Base-by-base conservation (phyloP, 1,139 yeast genomes). In the Kurtzmaniella quercitrusa region DNA sequence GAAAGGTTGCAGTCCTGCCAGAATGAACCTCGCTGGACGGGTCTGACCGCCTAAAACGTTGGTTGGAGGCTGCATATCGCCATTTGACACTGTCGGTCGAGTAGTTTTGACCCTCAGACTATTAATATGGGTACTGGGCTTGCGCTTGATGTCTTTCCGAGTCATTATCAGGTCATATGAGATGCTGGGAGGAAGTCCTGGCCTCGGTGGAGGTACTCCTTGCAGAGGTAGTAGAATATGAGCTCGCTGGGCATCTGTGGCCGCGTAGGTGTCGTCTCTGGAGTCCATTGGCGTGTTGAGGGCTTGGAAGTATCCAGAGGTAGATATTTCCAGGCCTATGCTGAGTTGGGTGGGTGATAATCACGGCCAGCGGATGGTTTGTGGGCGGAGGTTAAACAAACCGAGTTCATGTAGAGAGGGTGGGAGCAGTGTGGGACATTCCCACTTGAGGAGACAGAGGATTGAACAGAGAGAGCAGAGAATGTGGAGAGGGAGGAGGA, bases 41-140 rank as follows among this genome's bases (percentile, higher is more conserved):
- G 36, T 3, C 6, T 31, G 36, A 31, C 14, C 14, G 31, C 31
- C 31, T n/a, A 27, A n/a, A 15, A 27, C 16, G 27, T 37, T 12
- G 5, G 9, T 31, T 15, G 39, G 39, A 6, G 39, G 29, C 11
- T 16, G 34, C 23, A 38, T 24, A 21, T 37, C 29, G 21, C 17
- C 21, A 12, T 6, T 5, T 37, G 16, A 7, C 5, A 27, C 15
- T 21, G 39, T 15, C 11, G 36, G 18, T 16, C 36, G 18, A 3
- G 36, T 31, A 15, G 36, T 31, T 31, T 36, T 36, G 16, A 21
- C 24, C 14, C 24, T 11, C 38, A 36, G 27, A 36, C 24, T 36
- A 21, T 36, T 36, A 7, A 36, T 36, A 36, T 36, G 38, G 27
- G 27, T 36, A 21, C 38, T 36, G 10, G 38, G 38, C 10, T 36